phyloP scores from a whole-genome alignment of 1,284 basidiomycete species.

The Tausonia pullulans region DNA sequence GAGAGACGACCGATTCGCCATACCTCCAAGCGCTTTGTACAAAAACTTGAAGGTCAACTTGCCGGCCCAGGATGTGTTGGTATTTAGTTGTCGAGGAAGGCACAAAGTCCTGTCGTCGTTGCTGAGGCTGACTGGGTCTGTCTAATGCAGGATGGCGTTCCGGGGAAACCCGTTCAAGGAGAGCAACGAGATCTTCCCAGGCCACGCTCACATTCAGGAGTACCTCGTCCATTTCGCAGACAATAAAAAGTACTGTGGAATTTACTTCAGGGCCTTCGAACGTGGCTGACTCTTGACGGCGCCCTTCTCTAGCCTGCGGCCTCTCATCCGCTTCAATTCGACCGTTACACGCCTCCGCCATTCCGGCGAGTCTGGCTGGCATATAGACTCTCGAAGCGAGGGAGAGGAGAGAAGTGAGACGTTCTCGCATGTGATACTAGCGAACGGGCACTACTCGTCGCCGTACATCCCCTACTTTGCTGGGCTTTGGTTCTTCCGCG shows the following conservation, averaged over 20 bases:
- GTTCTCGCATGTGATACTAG: slow-evolving; percentile 32
- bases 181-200: slow-evolving; percentile 1
- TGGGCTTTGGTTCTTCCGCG: slow-evolving; percentile 34
- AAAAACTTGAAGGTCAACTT: too few species aligned
- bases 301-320: slow-evolving; percentile 10
- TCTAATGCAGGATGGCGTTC: background rate
- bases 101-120: too few species aligned
- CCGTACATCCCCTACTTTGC: slow-evolving; percentile 35
- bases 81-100: too few species aligned
- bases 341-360: slow-evolving; percentile 29
- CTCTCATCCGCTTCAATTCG: slow-evolving; percentile 31
- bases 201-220: background rate
- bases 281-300: background rate
- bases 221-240: background rate
- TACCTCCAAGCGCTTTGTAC: too few species aligned
- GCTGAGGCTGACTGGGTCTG: background rate
- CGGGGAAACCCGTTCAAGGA: background rate
- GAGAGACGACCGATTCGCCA: too few species aligned
- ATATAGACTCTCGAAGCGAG: slow-evolving; percentile 24
- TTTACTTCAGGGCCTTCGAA: background rate
- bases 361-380: slow-evolving; percentile 5
- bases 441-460: slow-evolving; percentile 41
- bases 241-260: background rate
- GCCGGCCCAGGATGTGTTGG: too few species aligned
- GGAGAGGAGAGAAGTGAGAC: slow-evolving; percentile 17